Conservation (phyloP, 805 yeast species). For the Candida dajiaensis region DNA sequence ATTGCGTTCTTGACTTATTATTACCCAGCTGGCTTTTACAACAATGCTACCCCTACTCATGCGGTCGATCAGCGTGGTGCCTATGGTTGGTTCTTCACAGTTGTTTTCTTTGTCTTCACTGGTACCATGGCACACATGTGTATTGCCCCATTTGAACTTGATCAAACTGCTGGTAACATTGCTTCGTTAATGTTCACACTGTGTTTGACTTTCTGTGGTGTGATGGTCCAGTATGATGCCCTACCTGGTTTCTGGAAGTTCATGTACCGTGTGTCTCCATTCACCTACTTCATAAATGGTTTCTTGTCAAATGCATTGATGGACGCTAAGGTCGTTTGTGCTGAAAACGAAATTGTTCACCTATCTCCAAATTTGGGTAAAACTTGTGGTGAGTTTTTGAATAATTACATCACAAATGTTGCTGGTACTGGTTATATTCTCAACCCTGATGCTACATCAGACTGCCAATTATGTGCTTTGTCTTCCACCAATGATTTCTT, state of each 20-base stretch:
- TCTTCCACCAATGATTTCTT: conserved; percentile 55
- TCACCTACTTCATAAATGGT: conserved; percentile 56
- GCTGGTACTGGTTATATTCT: conserved; percentile 22
- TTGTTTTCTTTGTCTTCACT: conserved; percentile 43
- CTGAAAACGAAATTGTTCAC: conserved; percentile 37
- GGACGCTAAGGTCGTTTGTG: conserved; percentile 39
- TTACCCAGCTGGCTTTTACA: conserved; percentile 65
- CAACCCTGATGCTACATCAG: conserved; percentile 30
- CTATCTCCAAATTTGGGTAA: conserved; percentile 49
- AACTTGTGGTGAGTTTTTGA: conserved; percentile 53
- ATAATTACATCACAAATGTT: conserved; percentile 21
- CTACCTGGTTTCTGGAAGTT: conserved; percentile 71
- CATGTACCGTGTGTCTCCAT: conserved; percentile 68
- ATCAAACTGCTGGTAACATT: conserved; percentile 58
- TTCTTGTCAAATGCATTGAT: conserved; percentile 50
- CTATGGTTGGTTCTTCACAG: conserved; percentile 35
- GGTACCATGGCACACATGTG: conserved; percentile 51
- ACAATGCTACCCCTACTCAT: conserved; percentile 57
- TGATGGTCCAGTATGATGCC: conserved; percentile 43
- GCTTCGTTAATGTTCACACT: conserved; percentile 51
- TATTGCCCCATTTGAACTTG: conserved; percentile 52
- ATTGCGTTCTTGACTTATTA: conserved; percentile 56
- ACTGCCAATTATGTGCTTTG: conserved; percentile 59
- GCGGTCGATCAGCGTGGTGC: conserved; percentile 49
- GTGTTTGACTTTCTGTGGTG: conserved; percentile 71